phyloP scores from a whole-genome alignment of 805 yeast species.

The Spathaspora girioi region DNA sequence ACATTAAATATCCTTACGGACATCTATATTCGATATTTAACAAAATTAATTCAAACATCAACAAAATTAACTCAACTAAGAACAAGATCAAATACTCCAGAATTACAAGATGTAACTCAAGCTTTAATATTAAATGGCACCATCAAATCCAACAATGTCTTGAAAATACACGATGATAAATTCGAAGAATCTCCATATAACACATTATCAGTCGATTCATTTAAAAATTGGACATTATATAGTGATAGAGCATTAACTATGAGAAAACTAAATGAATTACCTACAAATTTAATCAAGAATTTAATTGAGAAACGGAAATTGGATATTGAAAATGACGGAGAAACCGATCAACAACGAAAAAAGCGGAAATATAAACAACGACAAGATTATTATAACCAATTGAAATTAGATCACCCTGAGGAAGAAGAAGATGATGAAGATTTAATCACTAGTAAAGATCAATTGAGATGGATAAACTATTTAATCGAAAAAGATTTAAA shows the following conservation, averaged over 20 bases:
- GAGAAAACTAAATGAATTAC: constrained; percentile 26
- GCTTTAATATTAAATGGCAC: constrained; percentile 65
- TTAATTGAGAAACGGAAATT: constrained; percentile 37
- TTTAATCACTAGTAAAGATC: constrained; percentile 17
- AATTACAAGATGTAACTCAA: constrained; percentile 64
- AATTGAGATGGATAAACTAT: constrained; percentile 34
- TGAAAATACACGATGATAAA: constrained; percentile 6
- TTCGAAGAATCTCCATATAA: constrained; percentile 13
- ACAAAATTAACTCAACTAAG: constrained; percentile 44
- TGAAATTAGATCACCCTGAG: constrained; percentile 15
- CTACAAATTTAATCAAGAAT: constrained; percentile 24
- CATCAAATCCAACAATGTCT: constrained; percentile 43
- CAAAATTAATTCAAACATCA: constrained; percentile 50
- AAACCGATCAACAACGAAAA: constrained; percentile 31
- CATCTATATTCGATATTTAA: constrained; percentile 61
- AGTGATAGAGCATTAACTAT: constrained; percentile 23
- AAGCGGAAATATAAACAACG: constrained; percentile 32
- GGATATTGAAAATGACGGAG: constrained; percentile 27
- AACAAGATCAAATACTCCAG: constrained; percentile 38
- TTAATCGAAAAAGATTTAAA: constrained; percentile 31
- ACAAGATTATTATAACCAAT: constrained; percentile 37
- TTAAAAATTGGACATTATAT: constrained; percentile 29
- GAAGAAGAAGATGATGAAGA: constrained; percentile 17
- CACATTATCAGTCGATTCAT: constrained; percentile 35
- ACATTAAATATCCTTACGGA: constrained; percentile 78